phyloP scores from a whole-genome alignment of 2,329 filamentous ascomycete genomes.

The Periconia sp. region DNA sequence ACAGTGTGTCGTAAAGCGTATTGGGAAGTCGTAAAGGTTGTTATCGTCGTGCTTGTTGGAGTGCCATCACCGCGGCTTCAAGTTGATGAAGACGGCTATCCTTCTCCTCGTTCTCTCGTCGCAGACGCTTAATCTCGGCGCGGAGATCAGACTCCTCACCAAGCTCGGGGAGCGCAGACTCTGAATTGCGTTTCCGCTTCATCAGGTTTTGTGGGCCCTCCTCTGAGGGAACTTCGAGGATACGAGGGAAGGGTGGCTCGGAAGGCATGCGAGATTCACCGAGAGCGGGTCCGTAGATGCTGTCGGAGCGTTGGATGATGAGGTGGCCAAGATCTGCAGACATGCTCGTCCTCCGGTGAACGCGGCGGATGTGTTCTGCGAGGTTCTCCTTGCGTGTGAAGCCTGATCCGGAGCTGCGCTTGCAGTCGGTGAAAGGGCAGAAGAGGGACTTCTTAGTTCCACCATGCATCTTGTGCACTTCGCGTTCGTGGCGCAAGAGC shows the following conservation, averaged over 20 bases:
- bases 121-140: constrained; percentile 45
- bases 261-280: constrained; percentile 22
- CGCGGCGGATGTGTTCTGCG: constrained; percentile 86
- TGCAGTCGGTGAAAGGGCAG: constrained; percentile 85
- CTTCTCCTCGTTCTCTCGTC: constrained; percentile 45
- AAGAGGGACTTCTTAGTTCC: constrained; percentile 84
- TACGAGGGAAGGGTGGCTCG: constrained; percentile 27
- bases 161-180: constrained; percentile 22
- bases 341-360: constrained; percentile 60
- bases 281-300: constrained; percentile 17
- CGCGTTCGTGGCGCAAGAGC: constrained; percentile 83
- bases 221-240: constrained; percentile 24
- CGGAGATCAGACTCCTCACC: constrained; percentile 36
- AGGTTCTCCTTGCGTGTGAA: constrained; percentile 94
- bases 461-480: constrained; percentile 89
- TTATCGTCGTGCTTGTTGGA: constrained; percentile 33
- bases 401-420: constrained; percentile 82
- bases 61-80: constrained; percentile 37
- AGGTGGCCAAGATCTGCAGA: constrained; percentile 38
- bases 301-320: constrained; percentile 29
- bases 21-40: not conserved
- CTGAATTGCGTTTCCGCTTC: constrained; percentile 39
- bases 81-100: constrained; percentile 40
- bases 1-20: not conserved
- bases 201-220: constrained; percentile 23